These are phyloP conservation scores for Cryptococcus sp. DNA, from an alignment of 1,284 basidiomycete species.

Conservation along the genomic window DNA sequence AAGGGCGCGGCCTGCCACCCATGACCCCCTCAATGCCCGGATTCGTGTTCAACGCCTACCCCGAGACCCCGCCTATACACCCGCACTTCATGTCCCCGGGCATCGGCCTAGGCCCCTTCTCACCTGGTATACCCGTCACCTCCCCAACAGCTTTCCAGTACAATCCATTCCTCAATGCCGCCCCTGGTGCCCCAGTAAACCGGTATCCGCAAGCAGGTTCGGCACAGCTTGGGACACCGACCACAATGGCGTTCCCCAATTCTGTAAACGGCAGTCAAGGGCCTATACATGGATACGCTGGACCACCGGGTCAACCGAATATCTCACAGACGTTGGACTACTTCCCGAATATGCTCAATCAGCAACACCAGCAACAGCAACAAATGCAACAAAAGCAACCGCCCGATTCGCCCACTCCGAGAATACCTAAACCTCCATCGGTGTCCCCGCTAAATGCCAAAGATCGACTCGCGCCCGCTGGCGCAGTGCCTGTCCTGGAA, in stretches of 20 bases:
- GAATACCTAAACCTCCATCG: background rate
- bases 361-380: too few relatives aligned
- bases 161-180: constrained; percentile 52
- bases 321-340: constrained; percentile 31
- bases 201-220: constrained; percentile 31
- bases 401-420: background rate
- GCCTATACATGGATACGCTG: constrained; percentile 22
- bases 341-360: constrained; percentile 28
- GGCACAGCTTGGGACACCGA: constrained; percentile 46
- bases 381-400: background rate
- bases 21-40: constrained; percentile 56
- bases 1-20: constrained; percentile 47
- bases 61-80: constrained; percentile 50
- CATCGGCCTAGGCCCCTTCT: constrained; percentile 47
- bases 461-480: background rate
- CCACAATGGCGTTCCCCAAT: constrained; percentile 44
- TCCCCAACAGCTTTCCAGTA: constrained; percentile 39
- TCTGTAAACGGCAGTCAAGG: constrained; percentile 9
- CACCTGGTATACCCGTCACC: constrained; percentile 50
- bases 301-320: constrained; percentile 23
- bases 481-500: background rate
- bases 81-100: constrained; percentile 47
- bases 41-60: constrained; percentile 53
- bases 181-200: constrained; percentile 53
- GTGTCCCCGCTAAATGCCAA: background rate